phyloP scores from a whole-genome alignment of 2,329 filamentous ascomycete species.

The Fusarium burgessii region DNA sequence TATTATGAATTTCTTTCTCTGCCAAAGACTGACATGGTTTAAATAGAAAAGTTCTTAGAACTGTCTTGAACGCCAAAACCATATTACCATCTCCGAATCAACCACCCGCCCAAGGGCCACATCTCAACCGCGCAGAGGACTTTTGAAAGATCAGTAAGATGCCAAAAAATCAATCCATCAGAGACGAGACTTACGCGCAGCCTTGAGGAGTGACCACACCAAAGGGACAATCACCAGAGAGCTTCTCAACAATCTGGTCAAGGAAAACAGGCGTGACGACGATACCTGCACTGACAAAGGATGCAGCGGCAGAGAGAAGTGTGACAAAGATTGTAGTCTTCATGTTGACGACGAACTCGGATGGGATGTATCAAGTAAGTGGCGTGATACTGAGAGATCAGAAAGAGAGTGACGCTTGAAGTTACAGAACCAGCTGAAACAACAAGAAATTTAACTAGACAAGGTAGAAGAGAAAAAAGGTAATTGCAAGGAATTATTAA shows the following conservation, averaged over 20 bases:
- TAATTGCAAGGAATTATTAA: constrained; percentile 21
- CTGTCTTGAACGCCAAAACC: not conserved
- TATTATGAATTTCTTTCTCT: not conserved
- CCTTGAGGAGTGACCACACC: constrained; percentile 67
- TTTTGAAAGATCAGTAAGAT: constrained; percentile 9
- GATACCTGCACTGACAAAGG: constrained; percentile 64
- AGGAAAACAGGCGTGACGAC: constrained; percentile 65
- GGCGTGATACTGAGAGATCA: constrained; percentile 11
- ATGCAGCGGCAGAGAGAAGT: constrained; percentile 58
- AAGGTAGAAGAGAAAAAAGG: constrained; percentile 5
- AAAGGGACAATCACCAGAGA: constrained; percentile 65
- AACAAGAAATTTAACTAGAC: constrained; percentile 9
- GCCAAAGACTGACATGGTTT: not conserved
- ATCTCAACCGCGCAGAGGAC: constrained; percentile 36
- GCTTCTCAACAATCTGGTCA: constrained; percentile 64
- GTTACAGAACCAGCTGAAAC: constrained; percentile 40
- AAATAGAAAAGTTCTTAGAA: constrained; percentile 4
- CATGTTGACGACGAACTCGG: constrained; percentile 39
- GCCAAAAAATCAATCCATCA: not conserved
- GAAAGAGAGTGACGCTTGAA: constrained; percentile 8
- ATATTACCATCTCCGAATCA: not conserved
- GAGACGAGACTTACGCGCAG: constrained; percentile 63
- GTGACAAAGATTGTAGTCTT: constrained; percentile 48
- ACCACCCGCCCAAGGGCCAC: not conserved
- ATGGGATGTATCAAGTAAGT: constrained; percentile 5